Evolutionary conservation across 257 asterid genomes (phyloP).

Genomic region (Penstemon eatonii): DNA sequence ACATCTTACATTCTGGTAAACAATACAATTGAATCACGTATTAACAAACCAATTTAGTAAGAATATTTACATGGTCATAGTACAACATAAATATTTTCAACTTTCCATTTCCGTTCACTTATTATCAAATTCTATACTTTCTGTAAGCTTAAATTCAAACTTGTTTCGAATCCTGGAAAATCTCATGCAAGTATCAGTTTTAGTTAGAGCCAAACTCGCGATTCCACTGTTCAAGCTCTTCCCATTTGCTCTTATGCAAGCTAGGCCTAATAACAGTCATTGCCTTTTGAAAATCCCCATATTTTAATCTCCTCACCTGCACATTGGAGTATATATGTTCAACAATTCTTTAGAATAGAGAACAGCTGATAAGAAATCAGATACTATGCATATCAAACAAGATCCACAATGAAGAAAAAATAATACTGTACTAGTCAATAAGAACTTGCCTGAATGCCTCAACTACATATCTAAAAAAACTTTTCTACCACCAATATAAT

Average conservation of each 20-base stretch:
- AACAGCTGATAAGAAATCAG: background rate
- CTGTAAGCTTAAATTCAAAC: slow-evolving; percentile 17
- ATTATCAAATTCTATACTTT: slow-evolving; percentile 2
- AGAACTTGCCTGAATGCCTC: too few species aligned
- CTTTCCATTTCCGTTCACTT: slow-evolving; percentile 16
- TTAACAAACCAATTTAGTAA: background rate
- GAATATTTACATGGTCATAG: slow-evolving; percentile 1
- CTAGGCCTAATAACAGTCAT: slow-evolving; percentile 82
- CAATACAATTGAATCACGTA: too few species aligned
- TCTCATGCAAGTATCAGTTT: slow-evolving; percentile 6
- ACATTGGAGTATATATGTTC: background rate
- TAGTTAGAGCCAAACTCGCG: slow-evolving; percentile 80
- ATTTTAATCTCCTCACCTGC: slow-evolving; percentile 79
- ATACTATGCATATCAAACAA: background rate
- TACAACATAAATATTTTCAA: background rate
- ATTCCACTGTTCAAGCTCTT: slow-evolving; percentile 90
- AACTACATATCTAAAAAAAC: too few species aligned
- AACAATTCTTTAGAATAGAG: background rate
- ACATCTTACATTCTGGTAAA: too few species aligned
- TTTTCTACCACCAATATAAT: too few species aligned
- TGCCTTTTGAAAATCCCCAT: slow-evolving; percentile 80
- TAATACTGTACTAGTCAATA: too few species aligned
- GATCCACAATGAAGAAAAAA: background rate
- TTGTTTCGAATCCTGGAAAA: slow-evolving; percentile 10
- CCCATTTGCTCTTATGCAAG: slow-evolving; percentile 89